These are phyloP conservation scores for Trapa incisa DNA, from an alignment of 345 rosid genomes.

Conservation along the genomic window DNA sequence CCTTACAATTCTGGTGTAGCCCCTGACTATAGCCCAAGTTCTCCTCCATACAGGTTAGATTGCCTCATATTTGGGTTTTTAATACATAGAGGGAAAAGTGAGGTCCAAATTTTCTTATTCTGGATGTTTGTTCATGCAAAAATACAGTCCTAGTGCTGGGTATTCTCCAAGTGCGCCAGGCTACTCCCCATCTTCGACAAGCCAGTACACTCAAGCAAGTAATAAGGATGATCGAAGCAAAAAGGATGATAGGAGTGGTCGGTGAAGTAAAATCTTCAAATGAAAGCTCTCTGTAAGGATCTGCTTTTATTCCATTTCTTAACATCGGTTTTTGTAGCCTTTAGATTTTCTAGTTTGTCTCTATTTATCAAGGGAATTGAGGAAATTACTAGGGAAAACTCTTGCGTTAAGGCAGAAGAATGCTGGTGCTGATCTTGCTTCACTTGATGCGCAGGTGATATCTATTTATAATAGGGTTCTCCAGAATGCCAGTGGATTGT, in stretches of 20 bases:
- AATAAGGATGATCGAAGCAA: conserved; percentile 32
- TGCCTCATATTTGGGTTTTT: background rate
- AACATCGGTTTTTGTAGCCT: background rate
- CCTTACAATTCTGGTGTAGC: conserved; percentile 64
- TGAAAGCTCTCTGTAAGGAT: background rate
- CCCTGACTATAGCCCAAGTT: conserved; percentile 70
- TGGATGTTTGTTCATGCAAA: background rate
- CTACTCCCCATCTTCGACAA: conserved; percentile 67
- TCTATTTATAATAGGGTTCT: no score
- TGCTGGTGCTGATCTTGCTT: no score
- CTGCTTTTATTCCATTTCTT: no score
- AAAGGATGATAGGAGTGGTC: conserved; percentile 28
- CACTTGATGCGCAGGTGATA: no score
- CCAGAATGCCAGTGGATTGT: no score
- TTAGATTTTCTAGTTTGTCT: background rate
- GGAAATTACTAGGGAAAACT: no score
- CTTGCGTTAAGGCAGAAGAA: no score
- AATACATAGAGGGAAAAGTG: background rate
- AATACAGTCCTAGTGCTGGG: conserved; percentile 60
- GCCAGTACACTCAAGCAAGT: conserved; percentile 62
- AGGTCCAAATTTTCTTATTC: conserved; percentile 1
- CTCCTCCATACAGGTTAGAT: conserved; percentile 51
- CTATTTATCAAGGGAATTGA: no score
- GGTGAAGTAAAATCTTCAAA: background rate
- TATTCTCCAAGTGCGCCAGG: conserved; percentile 79